These are phyloP conservation scores for Serpula lacrymans DNA, from an alignment of 768 basidiomycete genomes.

Conservation along the genomic window DNA sequence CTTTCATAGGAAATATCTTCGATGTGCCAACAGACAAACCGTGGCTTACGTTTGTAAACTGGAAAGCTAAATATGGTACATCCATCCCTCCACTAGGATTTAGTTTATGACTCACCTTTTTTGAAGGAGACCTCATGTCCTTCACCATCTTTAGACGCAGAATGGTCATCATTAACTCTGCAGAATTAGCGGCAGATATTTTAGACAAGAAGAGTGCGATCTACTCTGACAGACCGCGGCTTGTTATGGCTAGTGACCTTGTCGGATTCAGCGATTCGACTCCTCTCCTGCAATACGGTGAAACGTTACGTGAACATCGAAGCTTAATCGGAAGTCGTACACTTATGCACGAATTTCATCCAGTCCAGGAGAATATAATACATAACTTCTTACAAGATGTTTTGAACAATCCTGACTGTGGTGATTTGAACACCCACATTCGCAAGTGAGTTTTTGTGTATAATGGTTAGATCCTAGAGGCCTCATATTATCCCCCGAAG, in stretches of 20 bases:
- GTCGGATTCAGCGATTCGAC: conserved; percentile 49
- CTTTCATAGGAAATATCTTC: conserved; percentile 22
- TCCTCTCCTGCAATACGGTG: too few relatives aligned
- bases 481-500: conserved; percentile 9
- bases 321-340: conserved; percentile 49
- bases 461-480: too few relatives aligned
- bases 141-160: conserved; percentile 21
- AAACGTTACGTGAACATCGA: too few relatives aligned
- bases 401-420: too few relatives aligned
- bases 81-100: background rate
- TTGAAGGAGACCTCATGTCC: conserved; percentile 29
- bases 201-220: conserved; percentile 33
- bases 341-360: conserved; percentile 39
- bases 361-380: conserved; percentile 45
- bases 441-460: too few relatives aligned
- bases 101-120: too few relatives aligned
- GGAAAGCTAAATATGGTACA: conserved; percentile 29
- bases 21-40: conserved; percentile 21
- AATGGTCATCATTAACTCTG: conserved; percentile 32
- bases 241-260: too few relatives aligned
- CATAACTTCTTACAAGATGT: conserved; percentile 45
- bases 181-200: conserved; percentile 27
- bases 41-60: conserved; percentile 30
- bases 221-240: conserved; percentile 37
- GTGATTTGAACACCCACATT: too few relatives aligned